Evolutionary conservation across 345 rosid genomes (phyloP), one percentile per base, ranked within the genome.

Genomic region (Clarkia xantiana): DNA sequence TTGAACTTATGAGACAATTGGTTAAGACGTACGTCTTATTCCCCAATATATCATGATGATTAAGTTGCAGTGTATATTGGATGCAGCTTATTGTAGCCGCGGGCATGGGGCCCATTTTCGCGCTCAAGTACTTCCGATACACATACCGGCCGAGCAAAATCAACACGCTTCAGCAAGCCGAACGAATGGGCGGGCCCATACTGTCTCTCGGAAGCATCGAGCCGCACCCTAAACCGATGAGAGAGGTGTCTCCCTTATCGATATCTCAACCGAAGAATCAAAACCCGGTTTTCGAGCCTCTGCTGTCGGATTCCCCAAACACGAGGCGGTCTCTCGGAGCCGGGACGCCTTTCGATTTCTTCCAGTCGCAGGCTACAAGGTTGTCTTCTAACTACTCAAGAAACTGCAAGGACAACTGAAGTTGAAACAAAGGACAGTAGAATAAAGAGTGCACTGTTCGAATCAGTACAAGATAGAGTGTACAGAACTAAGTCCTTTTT

Each of bases 71-170:
- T 4, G 0, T 29, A 42, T 15, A 2, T 19, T 55, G 13, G 17
- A 65, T 64, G 71, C 81, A 90, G 97, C 84, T 86, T 12, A 83
- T 81, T 43, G 86, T 83, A 36, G 91, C 69, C 13, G 93, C 81
- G 10, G 96, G 94, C 40, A 81, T 83, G 81, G 94, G 91, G 29
- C 97, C 96, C 1, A 76, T 83, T 15, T 59, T 79, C 42, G 94
- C 97, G 14, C 46, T 90, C 40, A 90, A 90, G 76, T 81, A 81
- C 61, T 81, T 65, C 65, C 71, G 94, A 41, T 86, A 81, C 44
- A 81, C 93, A 0, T 83, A 90, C 73, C 77, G 77, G 63, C 86
- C 97, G 0, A 90, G 94, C 62, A 86, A 90, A 58, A 86, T 90
- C 76, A 86, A 90, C 60, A 71, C 63, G 36, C 94, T 90, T 49